Evolutionary conservation across 805 yeast genomes (phyloP), one percentile per base, ranked within the genome.

Genomic region (Torulaspora maleeae): DNA sequence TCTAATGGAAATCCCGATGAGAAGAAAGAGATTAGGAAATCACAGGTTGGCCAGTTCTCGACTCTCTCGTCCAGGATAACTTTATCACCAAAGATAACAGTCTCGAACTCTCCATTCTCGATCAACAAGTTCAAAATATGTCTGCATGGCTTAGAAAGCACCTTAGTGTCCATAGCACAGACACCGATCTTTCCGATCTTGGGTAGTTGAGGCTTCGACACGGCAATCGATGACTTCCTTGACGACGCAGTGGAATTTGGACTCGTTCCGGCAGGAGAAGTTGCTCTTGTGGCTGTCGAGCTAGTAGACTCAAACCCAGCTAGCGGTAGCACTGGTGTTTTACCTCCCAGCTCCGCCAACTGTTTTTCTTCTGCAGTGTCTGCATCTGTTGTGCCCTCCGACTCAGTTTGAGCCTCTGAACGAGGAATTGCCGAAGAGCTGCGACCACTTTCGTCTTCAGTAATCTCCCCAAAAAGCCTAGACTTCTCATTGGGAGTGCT

Each of bases 1-100:
- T 91, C 95, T 36, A 93, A 72, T 0, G 99, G 99, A 68, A 93
- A 93, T 0, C 99, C 99, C 25, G 81, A 79, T n/a, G 95, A 86
- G 66, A 93, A 93, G 67, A 93, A 93, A 54, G 91, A 83, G 50
- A 93, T 86, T 51, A 93, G 73, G 59, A 88, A 93, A 64, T 93
- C 99, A 70, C 99, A 93, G 29, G 96, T 88, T 30, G 99, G 99
- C 99, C 99, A 93, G 63, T 89, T 88, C 69, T 93, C 98, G 48
- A 93, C 78, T 12, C 77, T 70, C 69, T 95, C 99, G 66, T 93
- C 99, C 45, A 93, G 69, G 41, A 93, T 91, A 19, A 89, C 97
- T 67, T 93, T 93, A 65, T 93, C 99, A 48, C 98, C 98, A 71
- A 93, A 93, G 44, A 93, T 89, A 15, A 93, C 86, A 0, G 98